These are phyloP conservation scores for Yarrowia phangngaensis DNA, from an alignment of 805 yeast genomes.

Conservation along the genomic window DNA sequence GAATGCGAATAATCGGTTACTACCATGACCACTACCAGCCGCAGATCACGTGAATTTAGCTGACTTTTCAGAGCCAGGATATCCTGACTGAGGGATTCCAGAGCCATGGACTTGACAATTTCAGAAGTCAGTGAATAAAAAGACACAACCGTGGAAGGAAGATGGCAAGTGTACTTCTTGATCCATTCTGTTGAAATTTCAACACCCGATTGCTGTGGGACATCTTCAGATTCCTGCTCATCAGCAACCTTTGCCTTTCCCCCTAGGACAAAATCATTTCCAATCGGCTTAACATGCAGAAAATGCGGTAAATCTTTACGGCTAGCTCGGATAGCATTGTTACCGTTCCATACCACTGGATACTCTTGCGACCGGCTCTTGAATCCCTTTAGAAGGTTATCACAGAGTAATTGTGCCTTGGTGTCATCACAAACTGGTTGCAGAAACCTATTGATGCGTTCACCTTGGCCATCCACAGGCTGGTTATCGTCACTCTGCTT, in stretches of 20 bases:
- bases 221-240: conserved; percentile 14
- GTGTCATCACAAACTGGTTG: conserved; percentile 9
- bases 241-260: too few relatives aligned
- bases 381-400: conserved; percentile 16
- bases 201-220: conserved; percentile 21
- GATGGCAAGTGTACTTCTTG: conserved; percentile 46
- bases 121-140: conserved; percentile 36
- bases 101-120: conserved; percentile 35
- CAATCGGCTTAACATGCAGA: conserved; percentile 3
- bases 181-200: conserved; percentile 47
- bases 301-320: conserved; percentile 18
- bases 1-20: conserved; percentile 28
- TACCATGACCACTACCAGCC: conserved; percentile 31
- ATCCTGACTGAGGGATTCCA: conserved; percentile 32
- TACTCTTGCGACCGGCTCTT: conserved; percentile 22
- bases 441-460: conserved; percentile 21
- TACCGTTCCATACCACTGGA: conserved; percentile 19
- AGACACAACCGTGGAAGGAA: conserved; percentile 50
- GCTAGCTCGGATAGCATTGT: conserved; percentile 3
- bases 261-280: conserved; percentile 11
- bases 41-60: conserved; percentile 27
- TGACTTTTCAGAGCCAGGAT: conserved; percentile 28
- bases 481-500: conserved; percentile 1
- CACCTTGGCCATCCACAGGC: conserved; percentile 9
- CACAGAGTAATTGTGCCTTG: conserved; percentile 13